phyloP scores from a whole-genome alignment of 2,329 filamentous ascomycete species.

The Sarocladium brachiariae region DNA sequence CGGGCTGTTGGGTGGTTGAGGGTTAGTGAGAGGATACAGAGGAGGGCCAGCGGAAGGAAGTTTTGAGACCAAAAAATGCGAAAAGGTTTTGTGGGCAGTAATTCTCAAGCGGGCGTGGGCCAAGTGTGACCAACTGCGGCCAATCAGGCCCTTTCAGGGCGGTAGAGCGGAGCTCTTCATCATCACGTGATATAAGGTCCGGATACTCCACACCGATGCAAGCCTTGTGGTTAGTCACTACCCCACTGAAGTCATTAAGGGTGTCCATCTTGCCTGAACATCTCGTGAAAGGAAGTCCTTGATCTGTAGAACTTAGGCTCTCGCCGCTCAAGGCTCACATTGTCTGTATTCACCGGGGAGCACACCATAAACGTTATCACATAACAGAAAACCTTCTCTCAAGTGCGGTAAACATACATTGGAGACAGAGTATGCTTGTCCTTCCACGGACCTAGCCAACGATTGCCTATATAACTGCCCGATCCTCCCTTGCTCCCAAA shows the following conservation, averaged over 20 bases:
- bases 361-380: too few species aligned
- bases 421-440: neutral
- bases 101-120: constrained; percentile 14
- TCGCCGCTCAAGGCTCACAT: too few species aligned
- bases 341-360: too few species aligned
- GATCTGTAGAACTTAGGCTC: too few species aligned
- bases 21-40: constrained; percentile 24
- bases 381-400: too few species aligned
- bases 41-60: constrained; percentile 11
- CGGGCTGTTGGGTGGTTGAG: constrained; percentile 29
- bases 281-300: too few species aligned
- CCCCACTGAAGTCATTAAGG: too few species aligned
- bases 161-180: neutral
- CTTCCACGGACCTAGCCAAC: neutral
- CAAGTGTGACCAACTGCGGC: neutral
- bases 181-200: neutral
- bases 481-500: neutral
- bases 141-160: too few species aligned
- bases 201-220: too few species aligned
- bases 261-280: too few species aligned
- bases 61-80: constrained; percentile 15
- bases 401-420: neutral
- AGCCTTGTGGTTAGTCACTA: too few species aligned
- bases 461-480: neutral
- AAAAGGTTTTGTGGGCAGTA: constrained; percentile 14